Evolutionary conservation across 495 filamentous ascomycete genomes (phyloP), one percentile per base, ranked within the genome.

Genomic region (Penicillium canariense): DNA sequence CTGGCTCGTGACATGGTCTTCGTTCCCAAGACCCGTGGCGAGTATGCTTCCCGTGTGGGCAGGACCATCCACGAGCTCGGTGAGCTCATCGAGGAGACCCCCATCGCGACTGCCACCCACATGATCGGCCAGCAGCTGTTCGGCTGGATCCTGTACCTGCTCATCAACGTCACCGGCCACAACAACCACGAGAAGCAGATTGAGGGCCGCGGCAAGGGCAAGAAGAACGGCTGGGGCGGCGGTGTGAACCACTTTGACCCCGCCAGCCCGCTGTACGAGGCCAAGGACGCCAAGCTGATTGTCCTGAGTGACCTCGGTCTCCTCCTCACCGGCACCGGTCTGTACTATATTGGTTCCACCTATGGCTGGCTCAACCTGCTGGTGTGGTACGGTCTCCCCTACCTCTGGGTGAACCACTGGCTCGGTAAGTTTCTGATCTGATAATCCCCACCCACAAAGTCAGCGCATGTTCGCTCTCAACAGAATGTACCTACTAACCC

Each of bases 401-500:
- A 97, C 70, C 77, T 97, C 58, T 97, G 93, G 93, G 94, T 97
- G 22, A 96, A 98, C 82, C 93, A 97, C 84, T 98, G 94, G 79
- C 78, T 82, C 43, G 78, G 78, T 81, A 73, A 73, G 77, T 67
- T 54, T 27, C 38, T 36, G 45, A 44, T 42, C 14, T 9, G 8
- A 34, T 2, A 8, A 8, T 34, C 31, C 2, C 31, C 1, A 34
- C 31, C 31, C 31, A 8, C 31, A 34, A 34, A 12, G 20, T 42
- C 20, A 42, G 38, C 38, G 20, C 36, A 39, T 11, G 1, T 42
- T 12, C 1, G 8, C 1, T 25, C n/a, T 25, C 20, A 4, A 23
- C 20, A 4, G 14, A 40, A 48, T 28, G 43, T 26, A 43, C 17
- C 28, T 38, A 23, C 49, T 53, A 45, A 63, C 50, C 46, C 28